Evolutionary conservation across 371 early-diverging fungal genomes (phyloP), one percentile per base, ranked within the genome.

Genomic region (Syncephalis fuscata): DNA sequence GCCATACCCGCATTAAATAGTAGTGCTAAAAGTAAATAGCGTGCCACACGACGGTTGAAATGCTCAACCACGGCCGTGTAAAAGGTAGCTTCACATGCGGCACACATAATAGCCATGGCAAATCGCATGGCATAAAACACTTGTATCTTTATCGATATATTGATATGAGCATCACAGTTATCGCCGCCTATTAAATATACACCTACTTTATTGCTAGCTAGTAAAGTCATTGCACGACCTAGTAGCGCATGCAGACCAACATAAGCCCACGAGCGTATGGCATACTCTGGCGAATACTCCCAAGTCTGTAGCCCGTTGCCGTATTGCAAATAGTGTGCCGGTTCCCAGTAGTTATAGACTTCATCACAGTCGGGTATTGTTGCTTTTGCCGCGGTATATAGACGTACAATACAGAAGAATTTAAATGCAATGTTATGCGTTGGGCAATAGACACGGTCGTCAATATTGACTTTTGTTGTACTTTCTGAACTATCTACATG

Each of bases 291-390:
- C 9, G 88, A 78, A 55, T 94, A 92, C 60, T 96, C 97, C 97
- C 97, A 96, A 2, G 97, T 94, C 61, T 92, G 85, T 50, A 89
- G 65, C 24, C 91, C 97, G 46, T 64, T 63, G 0, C 90, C 91
- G 58, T 82, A 73, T 40, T 80, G 76, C 39, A 92, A 60, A 53
- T 85, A 88, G 56, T 94, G 94, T 32, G 77, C 62, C 10, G 93
- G 89, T 58, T 96, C 97, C 89, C 89, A 94, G 61, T 85, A 96
- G 68, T 93, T 94, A 67, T 76, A 94, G 7, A 85, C 86, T 59
- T 96, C 91, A 60, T 95, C 93, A 63, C 93, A 95, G 61, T 95
- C 90, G 23, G 57, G 53, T 38, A 61, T 64, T 15, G 15, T 38
- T 15, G 51, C 16, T 38, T 45, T 3, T 11, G 2, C 11, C 3